Evolutionary conservation across 805 yeast species (phyloP), one percentile per base, ranked within the genome.

Genomic region (Ogataea angusta): DNA sequence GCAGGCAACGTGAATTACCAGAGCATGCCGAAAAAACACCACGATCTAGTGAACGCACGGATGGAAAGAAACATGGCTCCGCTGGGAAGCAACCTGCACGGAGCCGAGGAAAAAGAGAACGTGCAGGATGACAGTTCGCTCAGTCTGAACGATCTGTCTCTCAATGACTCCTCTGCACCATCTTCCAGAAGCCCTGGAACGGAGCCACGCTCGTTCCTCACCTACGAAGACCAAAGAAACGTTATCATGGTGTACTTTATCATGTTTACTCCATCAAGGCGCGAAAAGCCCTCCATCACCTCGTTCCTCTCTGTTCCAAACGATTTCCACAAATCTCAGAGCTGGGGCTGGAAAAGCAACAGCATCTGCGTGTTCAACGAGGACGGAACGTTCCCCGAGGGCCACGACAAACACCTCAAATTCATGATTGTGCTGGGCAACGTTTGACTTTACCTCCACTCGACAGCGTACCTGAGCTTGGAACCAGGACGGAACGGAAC

Each of bases 401-500:
- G 69, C 5, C 74, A 70, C 42, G 70, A 69, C 38, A 64, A 67
- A 14, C 59, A 70, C 24, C 45, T 73, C 37, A 72, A 72, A 51
- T 74, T 74, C 43, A 72, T 70, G 73, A 71, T 74, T 32, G 70
- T 70, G 16, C 49, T 74, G 14, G 80, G 80, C 4, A 66, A 66
- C 46, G 65, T 72, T 8, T 73, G 46, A 43, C 14, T 13, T 19
- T 29, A 45, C 42, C 42, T 30, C 97, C 97, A 90, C 63, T 82
- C 85, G 5, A 78, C 74, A 8, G 77, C 62, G 88, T 95, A 91
- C 23, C 69, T 56, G 36, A 91, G 70, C 41, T 69, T 73, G 38
- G 83, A 79, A 13, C 95, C 96, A 6, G 96, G 89, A 52, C 71
- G 73, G 72, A 91, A 91, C 7, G 97, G 98, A 13, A 88, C 91